A percentile compares a stretch with the other conserved stretches of the same genome.
phyloP scores from a whole-genome alignment of 345 rosid genomes.

The Psidium guajava region DNA sequence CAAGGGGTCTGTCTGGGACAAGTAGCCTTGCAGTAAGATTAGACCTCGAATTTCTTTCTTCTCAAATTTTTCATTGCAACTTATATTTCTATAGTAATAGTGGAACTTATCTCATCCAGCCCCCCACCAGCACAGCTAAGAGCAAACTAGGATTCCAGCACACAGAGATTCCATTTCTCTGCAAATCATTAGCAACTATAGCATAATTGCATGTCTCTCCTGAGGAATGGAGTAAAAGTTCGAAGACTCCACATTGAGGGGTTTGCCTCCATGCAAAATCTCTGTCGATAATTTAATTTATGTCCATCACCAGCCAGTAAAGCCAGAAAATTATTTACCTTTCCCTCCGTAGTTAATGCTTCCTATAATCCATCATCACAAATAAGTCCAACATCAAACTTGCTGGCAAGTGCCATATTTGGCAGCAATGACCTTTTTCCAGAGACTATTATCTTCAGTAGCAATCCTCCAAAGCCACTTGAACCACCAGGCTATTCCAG shows the following conservation, averaged over 20 bases:
- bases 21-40: not conserved
- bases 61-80: not conserved
- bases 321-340: not conserved
- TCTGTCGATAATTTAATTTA: not conserved
- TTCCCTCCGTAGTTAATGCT: not conserved
- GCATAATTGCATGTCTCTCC: not conserved
- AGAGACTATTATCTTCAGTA: not conserved
- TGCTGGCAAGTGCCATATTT: not conserved
- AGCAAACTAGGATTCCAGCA: not conserved
- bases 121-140: not conserved
- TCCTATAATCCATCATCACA: not conserved
- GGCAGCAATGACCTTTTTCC: not conserved
- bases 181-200: not conserved
- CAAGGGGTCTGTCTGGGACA: not conserved
- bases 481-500: not conserved
- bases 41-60: not conserved
- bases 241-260: not conserved
- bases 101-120: not conserved
- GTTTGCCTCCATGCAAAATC: not conserved
- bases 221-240: not conserved
- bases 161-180: not conserved
- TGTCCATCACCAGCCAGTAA: not conserved
- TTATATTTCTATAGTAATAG: not conserved
- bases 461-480: not conserved
- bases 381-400: not conserved